A percentile compares a stretch with the other conserved stretches of the same genome.
These are phyloP conservation scores for Pythium phragmitis DNA, from an alignment of 352 stramenopile species.

Conservation along the genomic window DNA sequence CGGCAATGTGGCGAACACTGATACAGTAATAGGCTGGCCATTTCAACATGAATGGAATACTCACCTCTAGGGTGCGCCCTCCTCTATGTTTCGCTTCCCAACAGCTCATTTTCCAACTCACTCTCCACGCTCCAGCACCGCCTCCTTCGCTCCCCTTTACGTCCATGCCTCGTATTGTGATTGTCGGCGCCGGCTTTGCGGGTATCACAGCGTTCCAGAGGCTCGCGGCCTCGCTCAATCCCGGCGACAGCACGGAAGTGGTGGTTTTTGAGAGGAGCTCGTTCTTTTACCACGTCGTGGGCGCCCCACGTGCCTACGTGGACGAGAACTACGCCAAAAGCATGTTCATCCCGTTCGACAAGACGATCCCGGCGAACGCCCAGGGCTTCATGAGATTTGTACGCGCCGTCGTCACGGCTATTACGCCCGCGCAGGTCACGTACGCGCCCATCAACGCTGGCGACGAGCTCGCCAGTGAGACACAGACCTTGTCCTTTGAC, in stretches of 20 bases:
- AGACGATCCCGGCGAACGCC: conserved; percentile 38
- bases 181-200: conserved; percentile 55
- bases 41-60: too few species aligned
- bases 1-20: too few species aligned
- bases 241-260: conserved; percentile 43
- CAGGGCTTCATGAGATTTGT: conserved; percentile 17
- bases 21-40: too few species aligned
- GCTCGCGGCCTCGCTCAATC: conserved; percentile 38
- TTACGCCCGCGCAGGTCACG: conserved; percentile 21
- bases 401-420: conserved; percentile 21
- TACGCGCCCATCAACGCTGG: conserved; percentile 22
- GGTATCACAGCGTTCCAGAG: conserved; percentile 42
- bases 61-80: too few species aligned
- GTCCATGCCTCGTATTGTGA: conserved; percentile 39
- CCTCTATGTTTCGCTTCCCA: too few species aligned
- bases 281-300: conserved; percentile 47
- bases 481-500: conserved; percentile 26
- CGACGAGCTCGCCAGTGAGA: conserved; percentile 10
- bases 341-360: conserved; percentile 67
- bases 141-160: too few species aligned
- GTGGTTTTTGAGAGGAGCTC: conserved; percentile 58
- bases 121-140: too few species aligned
- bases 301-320: conserved; percentile 48
- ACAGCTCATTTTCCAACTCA: too few species aligned
- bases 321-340: conserved; percentile 44